Conservation (phyloP, 306 rosid genomes). For the Biancaea sappan region DNA sequence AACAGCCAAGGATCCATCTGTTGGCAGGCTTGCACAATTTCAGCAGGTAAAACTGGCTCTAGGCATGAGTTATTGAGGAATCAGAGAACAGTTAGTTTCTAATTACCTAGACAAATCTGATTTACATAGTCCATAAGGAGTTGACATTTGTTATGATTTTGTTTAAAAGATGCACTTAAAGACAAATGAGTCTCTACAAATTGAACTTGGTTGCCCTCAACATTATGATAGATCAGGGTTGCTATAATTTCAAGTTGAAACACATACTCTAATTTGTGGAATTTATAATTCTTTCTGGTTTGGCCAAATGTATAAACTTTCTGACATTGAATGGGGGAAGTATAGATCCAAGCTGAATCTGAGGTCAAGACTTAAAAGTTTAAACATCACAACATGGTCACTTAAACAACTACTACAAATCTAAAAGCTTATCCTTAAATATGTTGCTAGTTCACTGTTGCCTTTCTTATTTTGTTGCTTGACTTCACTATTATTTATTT, state of each 20-base stretch:
- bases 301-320: constrained; percentile 18
- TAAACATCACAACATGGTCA: constrained; percentile 21
- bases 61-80: constrained; percentile 16
- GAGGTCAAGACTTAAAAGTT: constrained; percentile 21
- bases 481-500: constrained; percentile 23
- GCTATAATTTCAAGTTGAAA: neutral
- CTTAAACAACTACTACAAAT: constrained; percentile 5
- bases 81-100: constrained; percentile 1
- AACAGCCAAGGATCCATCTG: constrained; percentile 70
- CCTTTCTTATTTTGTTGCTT: constrained; percentile 25
- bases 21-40: constrained; percentile 63
- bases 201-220: constrained; percentile 18
- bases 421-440: constrained; percentile 1
- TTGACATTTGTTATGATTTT: constrained; percentile 16
- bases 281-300: neutral
- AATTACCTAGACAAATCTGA: neutral
- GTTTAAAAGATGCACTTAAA: constrained; percentile 5
- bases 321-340: constrained; percentile 9
- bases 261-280: neutral
- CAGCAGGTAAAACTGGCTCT: constrained; percentile 69
- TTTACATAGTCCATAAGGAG: constrained; percentile 13
- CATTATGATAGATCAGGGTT: neutral
- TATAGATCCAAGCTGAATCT: constrained; percentile 1
- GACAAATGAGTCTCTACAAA: neutral
- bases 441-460: constrained; percentile 1